phyloP scores from a whole-genome alignment of 2,329 filamentous ascomycete species.

The Hypoxylon sp. region DNA sequence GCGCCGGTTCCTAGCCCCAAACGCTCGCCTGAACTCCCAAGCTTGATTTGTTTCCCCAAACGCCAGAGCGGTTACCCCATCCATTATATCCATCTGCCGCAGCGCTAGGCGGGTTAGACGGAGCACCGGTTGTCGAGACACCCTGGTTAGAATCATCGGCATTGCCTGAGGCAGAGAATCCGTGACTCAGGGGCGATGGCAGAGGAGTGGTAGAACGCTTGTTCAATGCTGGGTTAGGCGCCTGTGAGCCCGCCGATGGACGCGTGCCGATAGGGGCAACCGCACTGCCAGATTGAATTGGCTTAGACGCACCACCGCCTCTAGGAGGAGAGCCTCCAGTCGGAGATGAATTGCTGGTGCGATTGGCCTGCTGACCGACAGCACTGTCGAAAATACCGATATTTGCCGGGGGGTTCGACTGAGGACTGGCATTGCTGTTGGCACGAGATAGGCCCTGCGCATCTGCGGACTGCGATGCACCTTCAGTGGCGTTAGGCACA shows the following conservation, averaged over 20 bases:
- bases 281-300: slow-evolving; percentile 70
- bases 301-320: slow-evolving; percentile 71
- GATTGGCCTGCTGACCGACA: slow-evolving; percentile 75
- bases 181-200: slow-evolving; percentile 87
- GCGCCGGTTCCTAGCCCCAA: slow-evolving; percentile 77
- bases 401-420: slow-evolving; percentile 73
- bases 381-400: slow-evolving; percentile 73
- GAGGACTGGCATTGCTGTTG: slow-evolving; percentile 89
- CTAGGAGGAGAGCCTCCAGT: slow-evolving; percentile 84
- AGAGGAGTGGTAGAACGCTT: slow-evolving; percentile 92
- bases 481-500: slow-evolving; percentile 60
- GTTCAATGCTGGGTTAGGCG: slow-evolving; percentile 72
- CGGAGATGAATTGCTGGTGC: slow-evolving; percentile 87
- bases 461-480: slow-evolving; percentile 63
- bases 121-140: slow-evolving; percentile 61
- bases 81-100: slow-evolving; percentile 67
- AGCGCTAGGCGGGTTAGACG: slow-evolving; percentile 70
- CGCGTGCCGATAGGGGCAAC: slow-evolving; percentile 96
- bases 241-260: slow-evolving; percentile 72
- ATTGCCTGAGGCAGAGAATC: slow-evolving; percentile 70
- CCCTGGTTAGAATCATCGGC: slow-evolving; percentile 63
- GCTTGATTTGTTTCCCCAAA: slow-evolving; percentile 87
- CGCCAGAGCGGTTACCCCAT: slow-evolving; percentile 85
- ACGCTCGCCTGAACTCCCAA: slow-evolving; percentile 93
- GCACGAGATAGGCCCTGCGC: slow-evolving; percentile 74